phyloP scores from a whole-genome alignment of 2,329 filamentous ascomycete genomes.

The Xylogone sp. region DNA sequence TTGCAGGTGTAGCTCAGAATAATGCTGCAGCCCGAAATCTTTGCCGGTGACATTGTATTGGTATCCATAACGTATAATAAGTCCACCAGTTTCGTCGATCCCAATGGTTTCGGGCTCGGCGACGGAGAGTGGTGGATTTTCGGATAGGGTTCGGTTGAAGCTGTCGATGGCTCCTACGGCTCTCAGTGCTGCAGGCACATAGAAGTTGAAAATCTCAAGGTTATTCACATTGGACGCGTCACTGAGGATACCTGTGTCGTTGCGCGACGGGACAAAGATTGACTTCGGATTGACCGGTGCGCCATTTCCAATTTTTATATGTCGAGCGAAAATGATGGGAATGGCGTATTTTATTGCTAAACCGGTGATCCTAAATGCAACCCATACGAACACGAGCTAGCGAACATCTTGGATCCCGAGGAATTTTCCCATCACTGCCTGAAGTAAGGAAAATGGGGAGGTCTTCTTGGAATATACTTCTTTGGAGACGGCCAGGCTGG shows the following conservation, averaged over 20 bases:
- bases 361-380: too few species aligned
- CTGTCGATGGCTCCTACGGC: constrained; percentile 2
- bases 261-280: constrained; percentile 2
- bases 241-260: too few species aligned
- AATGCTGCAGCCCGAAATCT: constrained; percentile 25
- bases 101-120: background rate
- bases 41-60: constrained; percentile 19
- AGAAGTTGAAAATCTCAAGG: background rate
- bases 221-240: too few species aligned
- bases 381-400: background rate
- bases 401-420: constrained; percentile 4
- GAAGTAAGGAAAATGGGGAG: too few species aligned
- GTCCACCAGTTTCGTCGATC: background rate
- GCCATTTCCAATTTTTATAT: too few species aligned
- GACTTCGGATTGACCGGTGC: background rate
- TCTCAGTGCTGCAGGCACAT: constrained; percentile 1
- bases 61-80: constrained; percentile 15
- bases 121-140: background rate
- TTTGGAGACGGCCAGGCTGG: too few species aligned
- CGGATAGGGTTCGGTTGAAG: background rate
- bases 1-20: constrained; percentile 17
- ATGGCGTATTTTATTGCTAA: too few species aligned
- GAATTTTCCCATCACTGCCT: too few species aligned
- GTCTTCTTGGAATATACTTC: too few species aligned
- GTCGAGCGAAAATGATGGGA: too few species aligned